Base-by-base conservation (phyloP, 2,329 filamentous ascomycete species). In the Botrytis aclada region DNA sequence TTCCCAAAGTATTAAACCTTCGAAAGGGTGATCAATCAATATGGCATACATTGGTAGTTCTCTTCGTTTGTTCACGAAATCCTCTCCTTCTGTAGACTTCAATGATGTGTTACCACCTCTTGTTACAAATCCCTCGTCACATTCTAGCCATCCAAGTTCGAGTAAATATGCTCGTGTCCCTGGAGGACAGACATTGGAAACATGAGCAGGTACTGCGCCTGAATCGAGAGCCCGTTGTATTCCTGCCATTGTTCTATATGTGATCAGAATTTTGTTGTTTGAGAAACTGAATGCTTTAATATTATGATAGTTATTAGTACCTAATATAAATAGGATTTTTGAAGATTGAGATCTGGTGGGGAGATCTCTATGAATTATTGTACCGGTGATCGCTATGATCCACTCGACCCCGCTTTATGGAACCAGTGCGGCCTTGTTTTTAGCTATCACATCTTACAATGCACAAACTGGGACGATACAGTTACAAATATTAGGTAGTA, bases 81-180 rank as follows among this genome's bases (percentile, higher is more conserved):
- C 16, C 39, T 78, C 34, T 5, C 70, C 74, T n/a, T 74, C 73
- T 6, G 72, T 79, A 43, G 73, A 75, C 45, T 76, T 76, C 29
- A 77, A n/a, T 0, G 75, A 77, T 1, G 74, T 76, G 65, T 79
- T 79, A 22, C 77, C 77, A 3, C 77, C 78, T 29, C 75, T 66
- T 4, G 75, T 69, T 7, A 79, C 79, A 80, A 84, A 86, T 56
- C 81, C 84, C 74, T 86, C 85, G 74, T 86, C 84, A 56, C 79
- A 81, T 77, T 85, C 82, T 6, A 86, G 78, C 74, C 81, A 83
- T 20, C 84, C 84, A 12, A 85, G 78, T 76, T 85, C 81, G 29
- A 85, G 77, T 22, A 86, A 77, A 77, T 84, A 83, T 79, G 85
- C 84, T 77, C 84, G 85, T 8, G 84, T 86, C 10, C 84, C 84